These are phyloP conservation scores for Neurospora sp. DNA, from an alignment of 495 filamentous ascomycete genomes.

Conservation along the genomic window DNA sequence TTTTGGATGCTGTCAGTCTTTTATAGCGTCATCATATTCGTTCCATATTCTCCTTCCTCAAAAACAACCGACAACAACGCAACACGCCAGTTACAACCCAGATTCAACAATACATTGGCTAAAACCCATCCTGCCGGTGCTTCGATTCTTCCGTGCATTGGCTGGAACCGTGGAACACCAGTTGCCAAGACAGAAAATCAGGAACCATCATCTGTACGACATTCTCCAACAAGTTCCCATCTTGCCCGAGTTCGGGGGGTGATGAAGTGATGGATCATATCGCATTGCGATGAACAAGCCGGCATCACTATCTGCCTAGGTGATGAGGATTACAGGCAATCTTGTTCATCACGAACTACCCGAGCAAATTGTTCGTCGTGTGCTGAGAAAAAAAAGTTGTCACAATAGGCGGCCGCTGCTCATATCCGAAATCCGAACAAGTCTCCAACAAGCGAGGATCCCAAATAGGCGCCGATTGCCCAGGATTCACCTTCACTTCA, in stretches of 20 bases:
- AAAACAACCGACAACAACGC: not conserved
- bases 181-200: not conserved
- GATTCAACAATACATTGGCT: not conserved
- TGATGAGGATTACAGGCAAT: not conserved
- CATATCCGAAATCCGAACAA: not conserved
- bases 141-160: not conserved
- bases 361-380: not conserved
- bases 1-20: not conserved
- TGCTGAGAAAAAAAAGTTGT: not conserved
- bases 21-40: not conserved
- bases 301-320: not conserved
- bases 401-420: not conserved
- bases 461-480: not conserved
- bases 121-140: not conserved
- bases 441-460: not conserved
- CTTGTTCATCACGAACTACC: not conserved
- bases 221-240: not conserved
- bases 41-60: not conserved
- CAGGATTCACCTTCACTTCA: not conserved
- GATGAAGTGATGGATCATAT: not conserved
- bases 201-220: not conserved
- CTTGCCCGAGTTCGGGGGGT: not conserved
- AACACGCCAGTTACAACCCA: not conserved
- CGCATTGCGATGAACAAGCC: not conserved
- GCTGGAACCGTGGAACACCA: not conserved